These are phyloP conservation scores for Pythium oligandrum DNA, from an alignment of 352 stramenopile species.

Conservation along the genomic window DNA sequence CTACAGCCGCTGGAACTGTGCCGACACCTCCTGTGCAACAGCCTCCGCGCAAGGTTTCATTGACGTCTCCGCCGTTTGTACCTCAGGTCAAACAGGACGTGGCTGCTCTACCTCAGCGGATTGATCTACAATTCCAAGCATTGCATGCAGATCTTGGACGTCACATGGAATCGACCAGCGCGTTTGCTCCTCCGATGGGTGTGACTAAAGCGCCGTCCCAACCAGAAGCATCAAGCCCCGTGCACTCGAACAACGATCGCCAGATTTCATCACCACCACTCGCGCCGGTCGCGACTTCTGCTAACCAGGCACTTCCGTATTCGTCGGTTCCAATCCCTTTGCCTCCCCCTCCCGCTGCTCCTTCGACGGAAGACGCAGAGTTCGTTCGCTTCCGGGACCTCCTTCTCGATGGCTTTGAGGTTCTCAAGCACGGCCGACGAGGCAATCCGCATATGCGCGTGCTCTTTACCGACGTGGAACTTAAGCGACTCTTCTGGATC, in stretches of 20 bases:
- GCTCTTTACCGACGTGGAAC: slow-evolving; percentile 67
- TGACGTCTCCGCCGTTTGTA: no score
- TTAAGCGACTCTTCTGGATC: slow-evolving; percentile 81
- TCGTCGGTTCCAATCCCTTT: no score
- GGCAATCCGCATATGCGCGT: slow-evolving; percentile 58
- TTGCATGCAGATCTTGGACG: slow-evolving; percentile 7
- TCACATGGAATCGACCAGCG: neutral
- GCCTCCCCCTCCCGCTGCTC: no score
- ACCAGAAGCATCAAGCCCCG: slow-evolving; percentile 2
- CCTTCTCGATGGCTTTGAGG: slow-evolving; percentile 66
- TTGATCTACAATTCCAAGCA: slow-evolving; percentile 12
- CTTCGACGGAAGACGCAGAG: no score
- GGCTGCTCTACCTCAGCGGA: slow-evolving; percentile 3
- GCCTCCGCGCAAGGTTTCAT: no score
- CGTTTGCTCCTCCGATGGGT: neutral
- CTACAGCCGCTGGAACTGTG: no score
- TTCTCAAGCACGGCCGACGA: slow-evolving; percentile 66
- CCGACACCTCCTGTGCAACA: no score
- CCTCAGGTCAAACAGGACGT: no score
- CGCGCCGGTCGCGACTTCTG: no score
- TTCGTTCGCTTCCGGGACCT: slow-evolving; percentile 41
- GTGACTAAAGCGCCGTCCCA: slow-evolving; percentile 2
- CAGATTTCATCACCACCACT: neutral
- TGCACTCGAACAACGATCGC: slow-evolving; percentile 11
- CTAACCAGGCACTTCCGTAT: no score